Percentiles rank a stretch among this genome's conserved stretches.
Evolutionary conservation across 139 green algal species (phyloP).

Genomic region (Nannochloris sp.): DNA sequence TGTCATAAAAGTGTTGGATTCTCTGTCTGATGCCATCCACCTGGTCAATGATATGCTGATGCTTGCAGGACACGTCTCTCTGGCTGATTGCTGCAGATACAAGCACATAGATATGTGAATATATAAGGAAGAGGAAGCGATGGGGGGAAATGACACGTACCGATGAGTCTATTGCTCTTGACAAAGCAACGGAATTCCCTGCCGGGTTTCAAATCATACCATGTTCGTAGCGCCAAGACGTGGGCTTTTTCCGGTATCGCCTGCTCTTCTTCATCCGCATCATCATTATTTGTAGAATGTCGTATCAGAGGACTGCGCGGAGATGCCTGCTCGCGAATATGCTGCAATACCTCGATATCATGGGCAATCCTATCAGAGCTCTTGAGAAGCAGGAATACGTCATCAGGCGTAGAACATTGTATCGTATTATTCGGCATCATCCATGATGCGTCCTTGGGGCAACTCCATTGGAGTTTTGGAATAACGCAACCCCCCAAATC

Average conservation of each 20-base stretch:
- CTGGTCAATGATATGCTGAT: conserved; percentile 31
- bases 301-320: not conserved
- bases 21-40: conserved; percentile 18
- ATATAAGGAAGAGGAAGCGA: not conserved
- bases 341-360: conserved; percentile 49
- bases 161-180: conserved; percentile 22
- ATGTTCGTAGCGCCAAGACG: conserved; percentile 67
- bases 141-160: not conserved
- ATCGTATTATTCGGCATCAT: conserved; percentile 43
- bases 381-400: conserved; percentile 86
- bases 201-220: conserved; percentile 62
- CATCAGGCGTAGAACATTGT: conserved; percentile 52
- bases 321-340: not conserved
- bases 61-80: conserved; percentile 64
- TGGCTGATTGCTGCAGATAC: not conserved
- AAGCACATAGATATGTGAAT: not conserved
- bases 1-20: conserved; percentile 36
- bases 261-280: not conserved
- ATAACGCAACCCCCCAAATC: conserved; percentile 61
- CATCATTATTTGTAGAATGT: not conserved
- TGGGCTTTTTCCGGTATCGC: conserved; percentile 11
- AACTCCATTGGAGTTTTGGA: conserved; percentile 90
- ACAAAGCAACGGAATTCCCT: conserved; percentile 94
- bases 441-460: conserved; percentile 81
- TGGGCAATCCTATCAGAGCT: conserved; percentile 75